phyloP scores from a whole-genome alignment of 805 yeast species.

The Yamadazyma olivae region DNA sequence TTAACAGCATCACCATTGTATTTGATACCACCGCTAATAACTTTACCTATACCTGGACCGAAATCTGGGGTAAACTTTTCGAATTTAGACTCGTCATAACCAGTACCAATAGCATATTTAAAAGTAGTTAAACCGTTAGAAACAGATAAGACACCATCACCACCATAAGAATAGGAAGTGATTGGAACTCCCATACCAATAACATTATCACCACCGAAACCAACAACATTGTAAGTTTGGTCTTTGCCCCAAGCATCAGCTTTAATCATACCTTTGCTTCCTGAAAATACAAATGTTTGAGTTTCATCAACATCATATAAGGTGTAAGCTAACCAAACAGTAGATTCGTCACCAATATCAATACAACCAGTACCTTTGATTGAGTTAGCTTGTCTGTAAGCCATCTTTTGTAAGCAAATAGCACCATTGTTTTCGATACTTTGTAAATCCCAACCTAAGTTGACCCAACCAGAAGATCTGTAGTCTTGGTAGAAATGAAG shows the following conservation, averaged over 20 bases:
- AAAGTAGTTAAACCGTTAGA: slow-evolving; percentile 11
- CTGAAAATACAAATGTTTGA: slow-evolving; percentile 16
- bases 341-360: slow-evolving; percentile 15
- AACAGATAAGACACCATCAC: slow-evolving; percentile 13
- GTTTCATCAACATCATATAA: slow-evolving; percentile 10
- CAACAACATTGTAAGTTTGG: slow-evolving; percentile 21
- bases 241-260: slow-evolving; percentile 15
- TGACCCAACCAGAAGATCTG: slow-evolving; percentile 17
- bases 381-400: too few species aligned
- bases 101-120: slow-evolving; percentile 19
- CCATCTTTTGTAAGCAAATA: slow-evolving; percentile 19
- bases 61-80: slow-evolving; percentile 13
- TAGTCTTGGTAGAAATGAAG: slow-evolving; percentile 17
- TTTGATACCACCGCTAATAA: slow-evolving; percentile 16
- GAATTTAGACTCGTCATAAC: slow-evolving; percentile 16
- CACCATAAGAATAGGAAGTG: slow-evolving; percentile 8
- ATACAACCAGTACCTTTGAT: slow-evolving; percentile 24
- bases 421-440: slow-evolving; percentile 17
- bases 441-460: slow-evolving; percentile 15
- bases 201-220: slow-evolving; percentile 25
- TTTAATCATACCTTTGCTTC: slow-evolving; percentile 11
- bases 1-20: slow-evolving; percentile 17
- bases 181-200: slow-evolving; percentile 20
- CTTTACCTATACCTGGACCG: slow-evolving; percentile 17
- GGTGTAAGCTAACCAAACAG: slow-evolving; percentile 15